Conservation (phyloP, 2,329 filamentous ascomycete species). For the Fusarium chaquense region DNA sequence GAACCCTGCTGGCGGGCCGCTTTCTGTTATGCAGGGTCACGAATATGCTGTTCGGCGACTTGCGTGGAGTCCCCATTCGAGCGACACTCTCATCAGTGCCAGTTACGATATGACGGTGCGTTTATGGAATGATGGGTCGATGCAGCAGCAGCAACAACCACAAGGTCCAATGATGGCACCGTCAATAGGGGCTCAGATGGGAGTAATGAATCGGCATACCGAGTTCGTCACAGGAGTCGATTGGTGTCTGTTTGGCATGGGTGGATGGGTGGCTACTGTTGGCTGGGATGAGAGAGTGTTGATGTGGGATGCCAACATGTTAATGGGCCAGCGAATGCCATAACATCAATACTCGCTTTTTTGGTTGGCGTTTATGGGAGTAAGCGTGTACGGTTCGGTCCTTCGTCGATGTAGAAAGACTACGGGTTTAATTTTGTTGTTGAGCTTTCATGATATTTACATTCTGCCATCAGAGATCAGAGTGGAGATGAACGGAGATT, state of each 20-base stretch:
- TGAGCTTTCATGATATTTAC: neutral
- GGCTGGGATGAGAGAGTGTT: slow-evolving; percentile 94
- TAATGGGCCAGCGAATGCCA: slow-evolving; percentile 52
- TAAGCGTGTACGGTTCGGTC: slow-evolving; percentile 4
- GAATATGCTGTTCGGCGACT: slow-evolving; percentile 89
- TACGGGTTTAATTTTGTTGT: neutral
- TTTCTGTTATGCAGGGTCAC: slow-evolving; percentile 83
- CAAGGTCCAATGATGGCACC: slow-evolving; percentile 53
- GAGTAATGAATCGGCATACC: slow-evolving; percentile 90
- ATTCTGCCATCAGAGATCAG: neutral
- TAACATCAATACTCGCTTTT: slow-evolving; percentile 16
- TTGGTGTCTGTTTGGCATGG: slow-evolving; percentile 96
- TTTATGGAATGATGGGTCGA: slow-evolving; percentile 84
- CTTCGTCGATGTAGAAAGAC: neutral
- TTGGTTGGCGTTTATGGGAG: slow-evolving; percentile 38
- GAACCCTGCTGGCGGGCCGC: slow-evolving; percentile 76
- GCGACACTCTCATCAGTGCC: slow-evolving; percentile 85
- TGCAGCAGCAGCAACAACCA: slow-evolving; percentile 46
- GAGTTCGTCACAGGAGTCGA: slow-evolving; percentile 97
- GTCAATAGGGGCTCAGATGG: slow-evolving; percentile 76
- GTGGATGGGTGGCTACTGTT: slow-evolving; percentile 94
- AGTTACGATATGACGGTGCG: slow-evolving; percentile 99
- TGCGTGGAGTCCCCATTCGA: slow-evolving; percentile 94
- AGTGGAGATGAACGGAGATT: neutral
- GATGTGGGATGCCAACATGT: slow-evolving; percentile 85